phyloP scores from a whole-genome alignment of 768 basidiomycete genomes.

The Boletus sensibilis region DNA sequence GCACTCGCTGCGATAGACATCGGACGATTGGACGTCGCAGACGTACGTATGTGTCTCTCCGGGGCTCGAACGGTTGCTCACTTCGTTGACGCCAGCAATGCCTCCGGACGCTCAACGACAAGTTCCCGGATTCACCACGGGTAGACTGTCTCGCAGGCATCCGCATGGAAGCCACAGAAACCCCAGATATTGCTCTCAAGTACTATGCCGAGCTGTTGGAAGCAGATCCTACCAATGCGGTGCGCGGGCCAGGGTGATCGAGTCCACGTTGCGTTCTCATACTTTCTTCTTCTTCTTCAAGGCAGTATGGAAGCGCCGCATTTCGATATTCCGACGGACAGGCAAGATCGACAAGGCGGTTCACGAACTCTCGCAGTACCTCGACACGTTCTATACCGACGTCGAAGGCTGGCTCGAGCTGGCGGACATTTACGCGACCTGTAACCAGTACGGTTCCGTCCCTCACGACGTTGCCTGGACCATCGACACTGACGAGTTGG shows the following conservation, averaged over 20 bases:
- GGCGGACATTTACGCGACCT: conserved; percentile 72
- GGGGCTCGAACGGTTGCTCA: conserved; percentile 5
- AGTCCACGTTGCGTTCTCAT: background rate
- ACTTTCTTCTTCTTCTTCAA: background rate
- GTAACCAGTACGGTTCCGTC: conserved; percentile 59
- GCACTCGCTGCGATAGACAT: conserved; percentile 75
- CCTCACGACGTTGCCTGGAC: background rate
- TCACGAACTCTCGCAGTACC: conserved; percentile 65
- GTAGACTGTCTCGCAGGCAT: conserved; percentile 78
- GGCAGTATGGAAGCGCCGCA: conserved; percentile 80
- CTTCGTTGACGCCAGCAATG: conserved; percentile 25
- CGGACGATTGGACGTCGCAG: conserved; percentile 68
- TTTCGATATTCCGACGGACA: conserved; percentile 63
- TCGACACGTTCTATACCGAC: conserved; percentile 89
- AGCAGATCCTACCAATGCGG: conserved; percentile 67
- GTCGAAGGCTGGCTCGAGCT: conserved; percentile 87
- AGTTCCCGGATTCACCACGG: conserved; percentile 79
- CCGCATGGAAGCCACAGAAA: conserved; percentile 67
- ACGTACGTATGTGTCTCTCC: conserved; percentile 48
- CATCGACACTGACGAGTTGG: background rate
- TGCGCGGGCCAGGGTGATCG: conserved; percentile 40
- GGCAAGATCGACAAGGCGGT: conserved; percentile 67
- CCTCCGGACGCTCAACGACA: conserved; percentile 55
- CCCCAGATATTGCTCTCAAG: conserved; percentile 53
- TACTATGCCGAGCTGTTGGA: conserved; percentile 64